Evolutionary conservation across 2,329 filamentous ascomycete species (phyloP).

Genomic region (Lachnellula occidentalis): DNA sequence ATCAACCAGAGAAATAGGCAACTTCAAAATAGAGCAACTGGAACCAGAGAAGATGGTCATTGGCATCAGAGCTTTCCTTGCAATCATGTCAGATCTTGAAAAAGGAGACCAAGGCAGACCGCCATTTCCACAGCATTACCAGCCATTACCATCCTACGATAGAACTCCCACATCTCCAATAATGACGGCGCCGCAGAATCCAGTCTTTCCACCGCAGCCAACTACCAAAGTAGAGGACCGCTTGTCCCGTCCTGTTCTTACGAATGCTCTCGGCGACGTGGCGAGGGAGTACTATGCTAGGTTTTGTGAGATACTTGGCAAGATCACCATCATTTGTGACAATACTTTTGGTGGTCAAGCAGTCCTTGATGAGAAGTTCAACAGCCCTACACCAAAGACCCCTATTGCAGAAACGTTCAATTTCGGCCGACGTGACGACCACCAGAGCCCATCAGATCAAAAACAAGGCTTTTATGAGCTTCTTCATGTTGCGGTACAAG

Average conservation of each 20-base stretch:
- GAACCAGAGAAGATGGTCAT: slow-evolving; percentile 98
- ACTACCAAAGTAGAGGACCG: slow-evolving; percentile 50
- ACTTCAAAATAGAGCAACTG: slow-evolving; percentile 72
- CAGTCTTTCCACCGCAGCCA: slow-evolving; percentile 17
- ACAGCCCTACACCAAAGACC: slow-evolving; percentile 80
- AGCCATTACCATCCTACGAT: slow-evolving; percentile 37
- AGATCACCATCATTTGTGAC: slow-evolving; percentile 94
- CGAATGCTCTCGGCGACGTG: slow-evolving; percentile 62
- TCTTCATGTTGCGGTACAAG: slow-evolving; percentile 90
- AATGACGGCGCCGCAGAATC: slow-evolving; percentile 34
- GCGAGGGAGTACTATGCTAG: slow-evolving; percentile 80
- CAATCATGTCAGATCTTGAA: slow-evolving; percentile 89
- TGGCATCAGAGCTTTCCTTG: slow-evolving; percentile 88
- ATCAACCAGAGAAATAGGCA: slow-evolving; percentile 52
- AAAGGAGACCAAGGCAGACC: slow-evolving; percentile 72
- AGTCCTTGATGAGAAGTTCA: slow-evolving; percentile 91
- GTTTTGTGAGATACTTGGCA: slow-evolving; percentile 92
- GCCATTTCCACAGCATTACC: slow-evolving; percentile 72
- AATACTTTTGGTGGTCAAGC: slow-evolving; percentile 96
- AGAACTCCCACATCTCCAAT: slow-evolving; percentile 46
- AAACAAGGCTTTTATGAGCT: slow-evolving; percentile 95
- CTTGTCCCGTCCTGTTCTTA: slow-evolving; percentile 60
- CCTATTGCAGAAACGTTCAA: slow-evolving; percentile 93
- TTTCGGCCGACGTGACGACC: slow-evolving; percentile 78
- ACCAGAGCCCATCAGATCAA: slow-evolving; percentile 66